Percentiles rank a stretch among this genome's conserved stretches.
These are phyloP conservation scores for Lichtheimia ornata DNA, from an alignment of 371 early-diverging fungal genomes.

Conservation along the genomic window DNA sequence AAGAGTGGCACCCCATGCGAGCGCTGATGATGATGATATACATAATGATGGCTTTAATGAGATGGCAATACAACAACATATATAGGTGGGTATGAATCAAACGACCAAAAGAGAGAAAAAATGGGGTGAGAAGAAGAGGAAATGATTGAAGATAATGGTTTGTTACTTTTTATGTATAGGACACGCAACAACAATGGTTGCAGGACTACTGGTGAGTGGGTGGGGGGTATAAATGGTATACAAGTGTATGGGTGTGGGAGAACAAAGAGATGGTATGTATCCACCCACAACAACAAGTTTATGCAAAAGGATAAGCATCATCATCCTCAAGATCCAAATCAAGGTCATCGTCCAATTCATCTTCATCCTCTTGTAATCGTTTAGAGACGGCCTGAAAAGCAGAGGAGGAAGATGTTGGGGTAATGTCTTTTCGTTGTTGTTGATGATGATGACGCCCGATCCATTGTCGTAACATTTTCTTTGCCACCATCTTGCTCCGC, in stretches of 20 bases:
- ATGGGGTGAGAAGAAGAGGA: background rate
- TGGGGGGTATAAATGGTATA: too few relatives aligned
- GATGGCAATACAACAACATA: background rate
- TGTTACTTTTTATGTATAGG: background rate
- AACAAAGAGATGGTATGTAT: background rate
- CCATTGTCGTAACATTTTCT: slow-evolving; percentile 61
- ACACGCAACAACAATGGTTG: too few relatives aligned
- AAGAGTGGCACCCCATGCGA: too few relatives aligned
- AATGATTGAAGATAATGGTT: background rate
- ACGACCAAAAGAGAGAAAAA: background rate
- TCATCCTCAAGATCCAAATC: slow-evolving; percentile 11
- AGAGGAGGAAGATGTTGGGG: slow-evolving; percentile 7
- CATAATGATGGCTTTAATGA: too few relatives aligned
- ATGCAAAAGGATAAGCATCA: background rate
- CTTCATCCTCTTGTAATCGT: slow-evolving; percentile 4
- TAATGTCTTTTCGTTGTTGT: slow-evolving; percentile 13
- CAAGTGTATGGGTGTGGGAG: background rate
- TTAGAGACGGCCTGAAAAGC: slow-evolving; percentile 9
- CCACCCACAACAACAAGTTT: background rate
- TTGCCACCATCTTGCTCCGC: slow-evolving; percentile 58
- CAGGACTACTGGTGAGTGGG: too few relatives aligned
- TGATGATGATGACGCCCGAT: slow-evolving; percentile 29
- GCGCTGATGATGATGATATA: too few relatives aligned
- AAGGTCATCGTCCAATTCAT: slow-evolving; percentile 3
- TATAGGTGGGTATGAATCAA: background rate